Percentiles rank a stretch among this genome's conserved stretches.
Conservation (phyloP, 768 basidiomycete species). For the Nidularia pulvinata region DNA sequence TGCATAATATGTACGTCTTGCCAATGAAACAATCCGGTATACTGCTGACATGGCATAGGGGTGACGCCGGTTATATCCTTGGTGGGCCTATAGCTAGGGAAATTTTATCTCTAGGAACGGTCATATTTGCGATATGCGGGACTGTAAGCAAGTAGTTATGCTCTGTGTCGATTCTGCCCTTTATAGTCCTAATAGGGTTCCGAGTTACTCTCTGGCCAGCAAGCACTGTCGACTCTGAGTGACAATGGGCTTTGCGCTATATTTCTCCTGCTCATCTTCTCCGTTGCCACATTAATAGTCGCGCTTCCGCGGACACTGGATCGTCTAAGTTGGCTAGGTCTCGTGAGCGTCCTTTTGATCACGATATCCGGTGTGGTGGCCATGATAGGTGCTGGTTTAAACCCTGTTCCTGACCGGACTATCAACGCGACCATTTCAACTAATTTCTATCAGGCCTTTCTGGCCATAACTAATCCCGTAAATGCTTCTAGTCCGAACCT, state of each 20-base stretch:
- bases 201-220: slow-evolving; percentile 49
- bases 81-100: slow-evolving; percentile 48
- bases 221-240: slow-evolving; percentile 46
- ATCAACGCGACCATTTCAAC: slow-evolving; percentile 33
- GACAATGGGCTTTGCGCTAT: slow-evolving; percentile 47
- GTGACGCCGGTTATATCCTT: slow-evolving; percentile 49
- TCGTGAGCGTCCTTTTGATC: slow-evolving; percentile 40
- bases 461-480: slow-evolving; percentile 55
- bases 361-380: slow-evolving; percentile 42
- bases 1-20: slow-evolving; percentile 45
- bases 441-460: slow-evolving; percentile 45
- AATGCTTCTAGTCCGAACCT: slow-evolving; percentile 5
- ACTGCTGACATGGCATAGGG: slow-evolving; percentile 18
- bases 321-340: slow-evolving; percentile 43
- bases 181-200: slow-evolving; percentile 31
- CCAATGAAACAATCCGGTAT: neutral
- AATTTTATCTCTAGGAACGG: slow-evolving; percentile 39
- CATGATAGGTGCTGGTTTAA: slow-evolving; percentile 49
- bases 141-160: slow-evolving; percentile 28
- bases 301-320: slow-evolving; percentile 47
- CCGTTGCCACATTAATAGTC: slow-evolving; percentile 35
- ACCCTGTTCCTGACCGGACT: slow-evolving; percentile 38
- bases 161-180: neutral
- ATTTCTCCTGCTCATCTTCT: slow-evolving; percentile 43
- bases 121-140: slow-evolving; percentile 50